Base-by-base conservation (phyloP, 2,329 filamentous ascomycete species). In the Sclerotinia glacialis region DNA sequence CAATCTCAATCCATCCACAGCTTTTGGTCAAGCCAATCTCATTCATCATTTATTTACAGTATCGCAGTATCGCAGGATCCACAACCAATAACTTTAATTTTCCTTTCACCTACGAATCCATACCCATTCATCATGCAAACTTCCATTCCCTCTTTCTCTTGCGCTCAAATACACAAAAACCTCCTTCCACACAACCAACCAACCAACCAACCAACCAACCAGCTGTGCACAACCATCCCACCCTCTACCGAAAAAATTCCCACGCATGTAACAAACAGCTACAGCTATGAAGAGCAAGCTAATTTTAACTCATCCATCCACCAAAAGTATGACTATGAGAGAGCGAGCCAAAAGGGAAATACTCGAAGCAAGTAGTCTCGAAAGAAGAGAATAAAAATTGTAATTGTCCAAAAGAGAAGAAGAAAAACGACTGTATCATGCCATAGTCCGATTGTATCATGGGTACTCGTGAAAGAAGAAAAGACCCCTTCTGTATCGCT, bases 391-490 rank as follows among this genome's bases (percentile, higher is more conserved):
- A 59, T 47, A 47, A 47, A 59, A 59, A 8, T 5, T 59, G 26
- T 47, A 59, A 47, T 23, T 59, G 42, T 59, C 56, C 56, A 59
- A 46, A 65, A 37, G 28, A 34, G 37, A 37, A 52, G 42, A 1
- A 55, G 31, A 40, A 28, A 16, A 40, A 65, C 53, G 31, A 59
- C 46, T 28, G 28, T 49, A 50, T 58, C 21, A 34, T 49, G n/a
- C 26, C 28, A 64, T 50, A 64, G 23, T 58, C 52, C 34, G 37
- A 18, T 34, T 64, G 21, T 34, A 46, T 64, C 53, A 50, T 65
- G 63, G 53, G 53, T 65, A 50, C 53, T 59, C 63, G 46, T 65
- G 12, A 58, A 65, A 59, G 52, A 14, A 34, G 50, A 42, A 65
- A 50, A 18, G 18, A 26, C 44, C 42, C 28, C 34, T 28, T 46